phyloP scores from a whole-genome alignment of 2,329 filamentous ascomycete genomes.

The Claviceps africana region DNA sequence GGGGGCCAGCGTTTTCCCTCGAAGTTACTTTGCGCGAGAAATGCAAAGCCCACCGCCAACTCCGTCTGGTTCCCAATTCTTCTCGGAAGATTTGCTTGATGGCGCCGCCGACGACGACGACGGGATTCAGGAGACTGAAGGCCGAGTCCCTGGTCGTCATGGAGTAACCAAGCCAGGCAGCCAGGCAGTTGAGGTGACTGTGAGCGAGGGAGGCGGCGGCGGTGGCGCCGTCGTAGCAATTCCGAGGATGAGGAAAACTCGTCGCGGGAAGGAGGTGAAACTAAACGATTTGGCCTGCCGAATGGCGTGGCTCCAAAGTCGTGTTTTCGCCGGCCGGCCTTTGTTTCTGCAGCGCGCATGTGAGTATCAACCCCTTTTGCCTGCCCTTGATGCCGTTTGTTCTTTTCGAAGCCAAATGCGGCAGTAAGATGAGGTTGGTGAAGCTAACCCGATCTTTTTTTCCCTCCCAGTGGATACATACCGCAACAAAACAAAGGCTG shows the following conservation, averaged over 20 bases:
- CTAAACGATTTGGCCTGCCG: slow-evolving; percentile 87
- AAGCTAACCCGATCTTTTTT: too few species aligned
- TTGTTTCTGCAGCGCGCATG: slow-evolving; percentile 82
- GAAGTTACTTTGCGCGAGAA: slow-evolving; percentile 82
- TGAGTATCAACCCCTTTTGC: slow-evolving; percentile 36
- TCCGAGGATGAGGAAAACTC: slow-evolving; percentile 57
- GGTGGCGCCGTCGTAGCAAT: slow-evolving; percentile 59
- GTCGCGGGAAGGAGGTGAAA: slow-evolving; percentile 69
- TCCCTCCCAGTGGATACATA: slow-evolving; percentile 94
- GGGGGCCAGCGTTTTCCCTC: slow-evolving; percentile 76
- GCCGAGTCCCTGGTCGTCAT: slow-evolving; percentile 25
- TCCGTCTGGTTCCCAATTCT: slow-evolving; percentile 60
- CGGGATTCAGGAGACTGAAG: slow-evolving; percentile 36
- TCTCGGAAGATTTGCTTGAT: slow-evolving; percentile 49
- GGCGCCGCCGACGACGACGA: slow-evolving; percentile 17
- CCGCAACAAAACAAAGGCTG: slow-evolving; percentile 76
- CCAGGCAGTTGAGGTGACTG: slow-evolving; percentile 45
- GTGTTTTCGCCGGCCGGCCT: slow-evolving; percentile 74
- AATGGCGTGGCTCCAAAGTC: slow-evolving; percentile 92
- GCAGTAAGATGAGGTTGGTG: too few species aligned
- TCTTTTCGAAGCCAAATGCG: too few species aligned
- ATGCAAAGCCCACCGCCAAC: slow-evolving; percentile 78
- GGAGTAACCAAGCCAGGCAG: slow-evolving; percentile 14
- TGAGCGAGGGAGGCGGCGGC: slow-evolving; percentile 50
- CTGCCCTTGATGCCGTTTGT: too few species aligned